A percentile compares a stretch with the other conserved stretches of the same genome.
Evolutionary conservation across 495 filamentous ascomycete genomes (phyloP).

Genomic region (Amphirosellinia nigrospora): DNA sequence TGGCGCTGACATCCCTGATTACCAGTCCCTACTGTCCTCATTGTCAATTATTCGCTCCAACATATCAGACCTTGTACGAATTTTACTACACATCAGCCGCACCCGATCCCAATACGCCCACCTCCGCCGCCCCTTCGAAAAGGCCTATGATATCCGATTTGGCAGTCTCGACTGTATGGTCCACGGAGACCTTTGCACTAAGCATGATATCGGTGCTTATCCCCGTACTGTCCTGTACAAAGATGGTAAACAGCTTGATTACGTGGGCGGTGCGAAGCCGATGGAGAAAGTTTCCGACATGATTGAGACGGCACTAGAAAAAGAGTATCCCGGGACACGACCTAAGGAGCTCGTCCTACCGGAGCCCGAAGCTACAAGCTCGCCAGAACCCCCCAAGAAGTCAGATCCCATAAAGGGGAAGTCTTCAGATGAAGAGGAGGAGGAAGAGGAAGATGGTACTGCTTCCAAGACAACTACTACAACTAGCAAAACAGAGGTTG

Average conservation of each 20-base stretch:
- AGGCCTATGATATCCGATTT: slow-evolving; percentile 91
- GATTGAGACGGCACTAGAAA: slow-evolving; percentile 80
- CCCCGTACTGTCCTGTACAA: slow-evolving; percentile 85
- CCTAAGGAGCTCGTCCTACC: slow-evolving; percentile 57
- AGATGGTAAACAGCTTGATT: slow-evolving; percentile 71
- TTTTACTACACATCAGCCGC: slow-evolving; percentile 91
- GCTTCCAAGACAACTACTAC: slow-evolving; percentile 34
- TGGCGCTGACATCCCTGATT: not conserved
- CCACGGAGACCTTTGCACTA: slow-evolving; percentile 73
- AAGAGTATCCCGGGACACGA: slow-evolving; percentile 78
- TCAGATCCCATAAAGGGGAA: slow-evolving; percentile 32
- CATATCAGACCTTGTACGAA: slow-evolving; percentile 92
- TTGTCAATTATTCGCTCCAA: slow-evolving; percentile 80
- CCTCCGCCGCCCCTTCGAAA: slow-evolving; percentile 50
- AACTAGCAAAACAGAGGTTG: slow-evolving; percentile 36
- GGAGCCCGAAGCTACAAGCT: slow-evolving; percentile 41
- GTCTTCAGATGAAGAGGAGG: slow-evolving; percentile 21
- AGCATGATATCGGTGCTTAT: slow-evolving; percentile 67
- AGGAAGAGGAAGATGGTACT: slow-evolving; percentile 11
- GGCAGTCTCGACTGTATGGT: slow-evolving; percentile 83
- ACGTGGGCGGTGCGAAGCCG: slow-evolving; percentile 63
- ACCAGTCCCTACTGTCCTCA: slow-evolving; percentile 72
- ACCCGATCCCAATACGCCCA: slow-evolving; percentile 39
- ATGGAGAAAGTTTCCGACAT: slow-evolving; percentile 67
- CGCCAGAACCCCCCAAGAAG: slow-evolving; percentile 24